These are phyloP conservation scores for Pleurotus tuoliensis DNA, from an alignment of 768 basidiomycete species.

Conservation along the genomic window DNA sequence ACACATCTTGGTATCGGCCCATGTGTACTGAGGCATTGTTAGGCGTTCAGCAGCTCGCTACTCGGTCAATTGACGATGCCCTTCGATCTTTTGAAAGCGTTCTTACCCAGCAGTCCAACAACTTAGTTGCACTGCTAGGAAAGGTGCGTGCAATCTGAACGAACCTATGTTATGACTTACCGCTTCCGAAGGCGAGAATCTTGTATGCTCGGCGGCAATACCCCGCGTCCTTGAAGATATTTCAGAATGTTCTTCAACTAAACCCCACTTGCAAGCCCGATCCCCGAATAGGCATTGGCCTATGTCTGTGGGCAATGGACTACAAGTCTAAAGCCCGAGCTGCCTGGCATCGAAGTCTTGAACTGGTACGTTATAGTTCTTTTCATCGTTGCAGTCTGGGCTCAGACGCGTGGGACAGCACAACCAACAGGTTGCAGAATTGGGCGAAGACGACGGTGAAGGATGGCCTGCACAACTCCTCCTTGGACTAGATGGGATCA, in stretches of 20 bases:
- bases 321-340: conserved; percentile 76
- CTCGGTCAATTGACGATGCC: conserved; percentile 78
- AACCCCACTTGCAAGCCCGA: conserved; percentile 83
- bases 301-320: conserved; percentile 90
- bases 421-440: conserved; percentile 42
- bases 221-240: conserved; percentile 75
- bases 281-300: conserved; percentile 91
- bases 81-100: conserved; percentile 78
- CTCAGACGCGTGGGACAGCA: conserved; percentile 8
- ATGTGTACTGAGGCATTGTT: background rate
- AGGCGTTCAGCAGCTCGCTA: conserved; percentile 84
- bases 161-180: conserved; percentile 5
- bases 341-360: conserved; percentile 89
- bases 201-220: conserved; percentile 76
- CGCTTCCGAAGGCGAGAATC: conserved; percentile 66
- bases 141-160: conserved; percentile 49
- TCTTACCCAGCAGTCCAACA: conserved; percentile 73
- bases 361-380: conserved; percentile 55
- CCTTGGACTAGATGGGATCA: conserved; percentile 83
- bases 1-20: background rate
- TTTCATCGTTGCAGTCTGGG: background rate
- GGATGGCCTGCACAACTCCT: conserved; percentile 81
- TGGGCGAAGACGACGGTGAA: conserved; percentile 31
- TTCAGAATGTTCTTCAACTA: conserved; percentile 79
- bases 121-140: conserved; percentile 83